Conservation (phyloP, 2,329 filamentous ascomycete genomes). For the Aspergillus viridinutans region DNA sequence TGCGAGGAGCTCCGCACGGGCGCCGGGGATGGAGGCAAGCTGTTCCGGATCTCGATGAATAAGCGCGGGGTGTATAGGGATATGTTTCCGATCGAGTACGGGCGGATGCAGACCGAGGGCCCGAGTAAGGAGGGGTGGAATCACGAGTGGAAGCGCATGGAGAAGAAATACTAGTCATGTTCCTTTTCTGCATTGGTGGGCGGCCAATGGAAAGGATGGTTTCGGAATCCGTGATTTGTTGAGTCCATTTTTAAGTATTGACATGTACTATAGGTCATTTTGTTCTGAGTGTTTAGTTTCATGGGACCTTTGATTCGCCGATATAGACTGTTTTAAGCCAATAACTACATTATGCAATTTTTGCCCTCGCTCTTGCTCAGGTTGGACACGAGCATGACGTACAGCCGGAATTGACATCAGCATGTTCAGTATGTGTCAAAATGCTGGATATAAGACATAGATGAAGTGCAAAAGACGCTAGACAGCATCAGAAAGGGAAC, state of each 20-base stretch:
- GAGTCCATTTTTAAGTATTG: neutral
- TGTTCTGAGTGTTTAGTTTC: neutral
- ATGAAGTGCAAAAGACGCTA: constrained; percentile 3
- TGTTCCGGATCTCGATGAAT: constrained; percentile 85
- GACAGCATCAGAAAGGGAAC: constrained; percentile 1
- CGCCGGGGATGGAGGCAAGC: constrained; percentile 48
- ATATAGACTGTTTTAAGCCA: neutral
- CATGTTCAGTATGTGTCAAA: neutral
- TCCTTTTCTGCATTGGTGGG: neutral
- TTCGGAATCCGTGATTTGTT: neutral
- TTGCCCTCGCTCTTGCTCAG: neutral
- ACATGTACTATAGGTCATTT: constrained; percentile 3
- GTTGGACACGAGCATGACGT: neutral
- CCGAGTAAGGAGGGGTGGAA: constrained; percentile 82
- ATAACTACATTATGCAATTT: neutral
- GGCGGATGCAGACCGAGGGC: constrained; percentile 66
- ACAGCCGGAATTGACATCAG: neutral
- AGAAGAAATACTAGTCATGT: constrained; percentile 16
- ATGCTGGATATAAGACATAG: constrained; percentile 10
- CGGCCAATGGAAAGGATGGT: neutral
- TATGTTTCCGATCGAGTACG: constrained; percentile 88
- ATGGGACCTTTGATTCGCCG: neutral
- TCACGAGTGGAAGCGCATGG: constrained; percentile 74
- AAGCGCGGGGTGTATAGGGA: constrained; percentile 78
- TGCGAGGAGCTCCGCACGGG: constrained; percentile 73